Evolutionary conservation across 225 moss, liverwort and hornwort species (phyloP), one percentile per base, ranked within the genome.

Genomic region (Rhytidiadelphus loreus): DNA sequence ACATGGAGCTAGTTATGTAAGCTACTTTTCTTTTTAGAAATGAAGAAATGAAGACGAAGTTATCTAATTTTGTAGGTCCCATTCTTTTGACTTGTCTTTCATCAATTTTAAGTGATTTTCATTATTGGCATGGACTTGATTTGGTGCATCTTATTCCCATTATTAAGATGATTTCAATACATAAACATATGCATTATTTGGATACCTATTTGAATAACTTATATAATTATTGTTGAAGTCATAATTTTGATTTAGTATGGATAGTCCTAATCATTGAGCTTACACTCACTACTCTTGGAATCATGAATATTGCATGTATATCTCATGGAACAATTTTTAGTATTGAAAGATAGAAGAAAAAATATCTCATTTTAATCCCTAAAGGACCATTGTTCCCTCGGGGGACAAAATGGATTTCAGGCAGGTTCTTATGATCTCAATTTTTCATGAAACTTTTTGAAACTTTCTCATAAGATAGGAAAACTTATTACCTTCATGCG

Each of bases 41-140:
- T 9, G 4, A 22, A 81, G 35, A 82, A 63, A 43, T 9, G 4
- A 22, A 81, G 44, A 33, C 48, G 48, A 26, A 22, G 13, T 69
- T 25, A 72, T 29, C 17, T 77, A 53, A 37, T 77, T 77, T 3
- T 79, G 12, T 25, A n/a, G 2, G 11, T 79, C 7, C 12, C 39
- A 79, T 28, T 28, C 8, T 1, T 11, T 4, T 39, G 10, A 9
- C 1, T 2, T 0, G 2, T 3, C 5, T 80, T 80, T 60, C 59
- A 41, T 22, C 80, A 80, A 60, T 60, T 43, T 80, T 17, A 26
- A n/a, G 17, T 41, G 28, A n/a, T n/a, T 56, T 39, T 79, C 28
- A 57, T 39, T 17, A 11, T 77, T 53, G 23, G 77, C 50, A 37
- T 53, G 55, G 37, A 55, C 57, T 79, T 25, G 16, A 20, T 78